Conservation (phyloP, 2,329 filamentous ascomycete genomes). For the Botryotinia globosa region DNA sequence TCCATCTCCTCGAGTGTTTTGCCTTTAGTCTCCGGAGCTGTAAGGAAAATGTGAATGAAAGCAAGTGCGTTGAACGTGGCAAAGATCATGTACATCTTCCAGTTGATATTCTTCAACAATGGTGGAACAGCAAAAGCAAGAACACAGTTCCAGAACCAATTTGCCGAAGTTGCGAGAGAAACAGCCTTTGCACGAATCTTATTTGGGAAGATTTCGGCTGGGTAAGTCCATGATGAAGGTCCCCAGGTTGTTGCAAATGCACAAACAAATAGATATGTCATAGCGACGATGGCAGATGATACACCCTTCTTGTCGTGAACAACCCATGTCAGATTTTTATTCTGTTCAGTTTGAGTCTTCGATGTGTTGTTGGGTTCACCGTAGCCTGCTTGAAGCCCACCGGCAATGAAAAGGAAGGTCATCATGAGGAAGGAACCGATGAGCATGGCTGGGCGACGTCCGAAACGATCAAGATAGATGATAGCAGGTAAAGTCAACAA, state of each 20-base stretch:
- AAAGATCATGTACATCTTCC: slow-evolving; percentile 68
- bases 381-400: slow-evolving; percentile 59
- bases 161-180: slow-evolving; percentile 70
- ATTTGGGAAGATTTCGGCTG: slow-evolving; percentile 66
- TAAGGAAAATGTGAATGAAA: slow-evolving; percentile 55
- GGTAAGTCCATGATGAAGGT: slow-evolving; percentile 51
- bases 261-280: slow-evolving; percentile 69
- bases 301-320: slow-evolving; percentile 50
- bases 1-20: slow-evolving; percentile 77
- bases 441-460: slow-evolving; percentile 65
- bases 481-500: slow-evolving; percentile 73
- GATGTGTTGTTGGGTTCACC: slow-evolving; percentile 48
- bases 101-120: slow-evolving; percentile 46
- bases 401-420: slow-evolving; percentile 59
- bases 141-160: slow-evolving; percentile 73
- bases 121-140: slow-evolving; percentile 54
- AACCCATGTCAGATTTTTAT: slow-evolving; percentile 56
- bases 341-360: slow-evolving; percentile 41
- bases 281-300: slow-evolving; percentile 10
- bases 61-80: slow-evolving; percentile 67
- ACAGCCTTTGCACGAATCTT: slow-evolving; percentile 71
- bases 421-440: slow-evolving; percentile 61
- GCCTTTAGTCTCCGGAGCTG: slow-evolving; percentile 66
- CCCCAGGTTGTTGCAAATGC: slow-evolving; percentile 63
- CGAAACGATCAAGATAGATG: slow-evolving; percentile 71